Percentiles rank a stretch among this genome's conserved stretches.
These are phyloP conservation scores for Lepidopterella palustris DNA, from an alignment of 495 filamentous ascomycete genomes.

Conservation along the genomic window DNA sequence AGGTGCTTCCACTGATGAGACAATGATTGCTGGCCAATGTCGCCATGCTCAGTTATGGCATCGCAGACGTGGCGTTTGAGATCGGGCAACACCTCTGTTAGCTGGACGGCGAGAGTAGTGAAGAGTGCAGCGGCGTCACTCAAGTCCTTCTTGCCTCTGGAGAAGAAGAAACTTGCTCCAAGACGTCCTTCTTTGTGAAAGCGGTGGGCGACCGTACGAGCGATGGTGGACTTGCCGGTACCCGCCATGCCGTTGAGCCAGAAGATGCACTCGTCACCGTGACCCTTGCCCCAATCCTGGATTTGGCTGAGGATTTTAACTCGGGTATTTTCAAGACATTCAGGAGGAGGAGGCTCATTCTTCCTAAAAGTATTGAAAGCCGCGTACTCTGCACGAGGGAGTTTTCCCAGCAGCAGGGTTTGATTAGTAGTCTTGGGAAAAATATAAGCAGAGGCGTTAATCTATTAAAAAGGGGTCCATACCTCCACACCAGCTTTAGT, in stretches of 20 bases:
- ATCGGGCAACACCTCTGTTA: conserved; percentile 3
- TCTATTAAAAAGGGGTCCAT: neutral
- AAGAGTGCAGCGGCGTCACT: conserved; percentile 17
- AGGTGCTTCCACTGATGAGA: conserved; percentile 4
- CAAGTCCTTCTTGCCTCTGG: conserved; percentile 12
- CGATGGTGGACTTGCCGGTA: conserved; percentile 4
- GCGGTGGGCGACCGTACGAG: neutral
- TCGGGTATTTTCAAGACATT: conserved; percentile 22
- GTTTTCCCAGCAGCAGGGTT: neutral
- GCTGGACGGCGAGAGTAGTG: conserved; percentile 21
- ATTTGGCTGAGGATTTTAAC: conserved; percentile 19
- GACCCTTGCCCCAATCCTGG: conserved; percentile 11
- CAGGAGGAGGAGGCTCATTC: neutral
- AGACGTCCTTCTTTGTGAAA: conserved; percentile 14
- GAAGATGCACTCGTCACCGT: conserved; percentile 21
- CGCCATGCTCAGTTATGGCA: conserved; percentile 9
- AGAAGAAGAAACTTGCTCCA: no score
- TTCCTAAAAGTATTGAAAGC: neutral
- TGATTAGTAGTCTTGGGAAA: neutral
- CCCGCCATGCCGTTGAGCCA: no score
- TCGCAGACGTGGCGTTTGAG: neutral
- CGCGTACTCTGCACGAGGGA: neutral
- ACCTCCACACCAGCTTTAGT: neutral
- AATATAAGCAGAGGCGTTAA: neutral
- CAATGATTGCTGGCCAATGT: conserved; percentile 9